Base-by-base conservation (phyloP, 768 basidiomycete genomes). In the Boletus fagicola region DNA sequence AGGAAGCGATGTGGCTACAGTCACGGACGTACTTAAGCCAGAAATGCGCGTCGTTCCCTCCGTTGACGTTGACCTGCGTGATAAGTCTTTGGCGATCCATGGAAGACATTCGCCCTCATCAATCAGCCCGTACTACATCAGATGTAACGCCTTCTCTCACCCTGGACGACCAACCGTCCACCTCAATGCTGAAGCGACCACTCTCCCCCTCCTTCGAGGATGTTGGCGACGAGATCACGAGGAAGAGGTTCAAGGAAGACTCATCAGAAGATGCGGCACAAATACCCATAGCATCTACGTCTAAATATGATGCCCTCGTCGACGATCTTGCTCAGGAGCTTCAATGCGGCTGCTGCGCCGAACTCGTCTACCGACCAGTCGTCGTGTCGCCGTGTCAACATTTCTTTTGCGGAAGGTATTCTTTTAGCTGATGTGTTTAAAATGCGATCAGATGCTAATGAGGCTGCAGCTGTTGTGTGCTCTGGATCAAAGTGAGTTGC, bases 361-460 rank as follows among this genome's bases (percentile, higher is more conserved):
- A 84, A 56, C 77, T 94, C 43, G 85, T 89, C 57, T 92, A 94
- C 72, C 78, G 83, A 58, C 92, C 92, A 3, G 91, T 94, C 16
- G 76, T 92, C 30, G 88, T 94, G 51, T 78, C 81, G 36, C 92
- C 92, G 31, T 94, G 92, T 70, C 89, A 92, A 64, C 92, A 94
- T 77, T 92, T 89, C 78, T 93, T 92, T 68, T 94, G 92, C 66
- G 92, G 92, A 72, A 92, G 91, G 90, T 91, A 72, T 57, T 75
- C 63, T 49, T 11, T 28, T 36, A 15, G 11, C 47, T 9, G 42
- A 49, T 42, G 50, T 51, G 3, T 49, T 33, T 3, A 10, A 12
- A 16, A 10, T 47, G 38, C 48, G 30, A 53, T 44, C 36, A 46
- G 36, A 60, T 87, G 83, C 71, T 93, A 85, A 65, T 53, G 11